Evolutionary conservation across 2,329 filamentous ascomycete species (phyloP), one percentile per base, ranked within the genome.

Genomic region (Ophiocordyceps camponoti-rufipedis): DNA sequence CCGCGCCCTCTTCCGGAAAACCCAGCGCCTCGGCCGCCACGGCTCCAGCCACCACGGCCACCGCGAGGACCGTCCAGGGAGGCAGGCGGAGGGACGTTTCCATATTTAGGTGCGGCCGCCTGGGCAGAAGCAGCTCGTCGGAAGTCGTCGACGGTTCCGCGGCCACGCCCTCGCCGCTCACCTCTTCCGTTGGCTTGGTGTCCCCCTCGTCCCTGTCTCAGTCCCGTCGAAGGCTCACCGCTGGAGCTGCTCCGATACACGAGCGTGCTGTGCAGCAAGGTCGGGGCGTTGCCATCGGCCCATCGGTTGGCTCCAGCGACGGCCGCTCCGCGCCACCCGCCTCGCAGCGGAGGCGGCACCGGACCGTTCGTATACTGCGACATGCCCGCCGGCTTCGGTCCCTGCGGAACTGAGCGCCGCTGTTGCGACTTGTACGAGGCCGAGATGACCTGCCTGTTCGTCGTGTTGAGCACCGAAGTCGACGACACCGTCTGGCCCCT

Each of bases 401-500:
- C 69, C 12, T 69, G 68, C 14, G 65, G 54, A 4, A 66, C 58
- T 9, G 67, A 68, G 41, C 69, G 68, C 51, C 74, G 74, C 49
- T 75, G 72, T 55, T 62, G 60, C 3, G 61, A 59, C 44, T 55
- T 64, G 52, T 53, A 74, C 44, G 82, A 76, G 48, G 74, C 72
- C 48, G 77, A 80, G 40, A 94, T 69, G 18, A 94, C 74, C 64
- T 98, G 91, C 54, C 75, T 81, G 56, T 88, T 71, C 1, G 80
- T 81, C 47, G 94, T 69, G 63, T 98, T 98, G 32, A 98, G 72
- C 2, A 96, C 87, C 1, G 85, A 83, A n/a, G 83, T 82, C 7
- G 82, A 76, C 2, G 86, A 78, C 4, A 98, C 87, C 0, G 91
- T 95, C 59, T 91, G 88, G 45, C 91, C 91, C 33, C 89, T 79